Evolutionary conservation across 495 filamentous ascomycete species (phyloP).

Genomic region (Lophiostoma macrostomum): DNA sequence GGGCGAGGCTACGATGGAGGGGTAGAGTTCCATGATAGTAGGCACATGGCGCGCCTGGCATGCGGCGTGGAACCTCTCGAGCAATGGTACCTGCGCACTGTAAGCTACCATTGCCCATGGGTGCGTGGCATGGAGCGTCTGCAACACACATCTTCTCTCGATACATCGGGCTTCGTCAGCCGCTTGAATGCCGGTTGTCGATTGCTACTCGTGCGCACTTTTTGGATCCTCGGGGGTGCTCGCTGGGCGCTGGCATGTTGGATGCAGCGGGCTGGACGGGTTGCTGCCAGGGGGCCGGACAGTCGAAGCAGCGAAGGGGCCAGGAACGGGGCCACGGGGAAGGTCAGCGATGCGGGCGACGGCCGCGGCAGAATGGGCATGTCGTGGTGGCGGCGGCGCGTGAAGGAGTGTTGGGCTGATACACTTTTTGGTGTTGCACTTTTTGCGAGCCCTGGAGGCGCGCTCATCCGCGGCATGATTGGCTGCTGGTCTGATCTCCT

Average conservation of each 20-base stretch:
- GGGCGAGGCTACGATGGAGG: background rate
- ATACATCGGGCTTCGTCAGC: too few species aligned
- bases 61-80: background rate
- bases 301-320: conserved; percentile 13
- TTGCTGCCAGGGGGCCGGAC: background rate
- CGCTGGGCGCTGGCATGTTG: too few species aligned
- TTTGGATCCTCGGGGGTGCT: too few species aligned
- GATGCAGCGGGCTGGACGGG: too few species aligned
- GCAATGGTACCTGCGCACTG: background rate
- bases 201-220: too few species aligned
- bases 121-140: too few species aligned
- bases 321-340: conserved; percentile 27
- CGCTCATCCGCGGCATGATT: conserved; percentile 5
- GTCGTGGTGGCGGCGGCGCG: conserved; percentile 1
- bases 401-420: background rate
- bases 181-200: too few species aligned
- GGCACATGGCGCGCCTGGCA: background rate
- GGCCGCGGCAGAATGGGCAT: conserved; percentile 28
- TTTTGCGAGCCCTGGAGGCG: background rate
- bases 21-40: conserved; percentile 16
- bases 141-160: too few species aligned
- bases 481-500: background rate
- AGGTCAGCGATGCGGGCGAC: conserved; percentile 22
- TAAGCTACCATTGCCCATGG: background rate
- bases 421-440: background rate